Evolutionary conservation across 306 rosid genomes (phyloP), one percentile per base, ranked within the genome.

Genomic region (Lathyrus aphaca): DNA sequence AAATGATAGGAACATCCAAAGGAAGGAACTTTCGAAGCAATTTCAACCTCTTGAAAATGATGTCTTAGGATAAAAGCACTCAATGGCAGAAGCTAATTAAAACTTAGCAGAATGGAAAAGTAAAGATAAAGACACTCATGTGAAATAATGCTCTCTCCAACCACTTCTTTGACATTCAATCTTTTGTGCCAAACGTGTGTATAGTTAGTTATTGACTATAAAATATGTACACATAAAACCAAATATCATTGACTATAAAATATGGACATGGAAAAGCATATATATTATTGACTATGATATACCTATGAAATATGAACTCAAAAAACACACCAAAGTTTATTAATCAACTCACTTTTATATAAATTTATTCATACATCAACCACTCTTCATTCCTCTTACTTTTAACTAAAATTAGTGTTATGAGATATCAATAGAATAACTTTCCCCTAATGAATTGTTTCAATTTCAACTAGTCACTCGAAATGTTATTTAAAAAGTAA

Each of bases 1-100:
- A 68, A 72, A 70, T 70, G 73, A 54, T 60, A 66, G 75, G 48
- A 74, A 59, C 73, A 66, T 71, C 76, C 83, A 66, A 74, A 25
- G 37, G 10, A 15, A n/a, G 51, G 27, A 64, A 25, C 75, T 51
- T 82, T 74, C 65, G 71, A 64, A 64, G 80, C 68, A 69, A 59
- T 64, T 51, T 37, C 64, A 48, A 3, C 54, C 68, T 18, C 80
- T 59, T 74, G 37, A 43, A 74, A 65, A 82, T 60, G 65, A 82
- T 70, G 66, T 6, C 62, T 73, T 48, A 62, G 40, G 46, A 66
- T 66, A 61, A 66, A 74, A 43, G 61, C 53, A 60, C 27, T 49
- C 57, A 40, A 10, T 75, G 43, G 55, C 48, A 38, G 9, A 58
- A 57, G 64, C 69, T 39, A 72, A 48, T 48, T 48, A 48, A 57